Evolutionary conservation across 2,329 filamentous ascomycete species (phyloP).

Genomic region (Diaporthe helianthi): DNA sequence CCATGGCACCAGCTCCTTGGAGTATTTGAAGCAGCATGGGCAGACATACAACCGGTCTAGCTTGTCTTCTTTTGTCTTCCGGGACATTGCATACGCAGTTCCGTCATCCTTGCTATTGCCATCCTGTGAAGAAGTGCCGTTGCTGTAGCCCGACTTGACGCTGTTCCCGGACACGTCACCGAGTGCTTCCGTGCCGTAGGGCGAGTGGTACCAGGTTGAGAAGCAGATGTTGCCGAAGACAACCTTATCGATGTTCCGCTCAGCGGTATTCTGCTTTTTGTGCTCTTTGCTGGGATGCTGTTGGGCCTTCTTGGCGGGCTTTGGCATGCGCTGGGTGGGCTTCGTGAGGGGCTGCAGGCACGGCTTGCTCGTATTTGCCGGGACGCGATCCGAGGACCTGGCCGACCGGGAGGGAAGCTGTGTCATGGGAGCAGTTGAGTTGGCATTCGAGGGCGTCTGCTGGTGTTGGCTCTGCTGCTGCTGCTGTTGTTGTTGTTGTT

Average conservation of each 20-base stretch:
- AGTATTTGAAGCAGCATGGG: constrained; percentile 93
- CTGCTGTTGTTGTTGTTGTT: neutral
- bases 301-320: constrained; percentile 24
- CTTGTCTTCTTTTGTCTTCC: constrained; percentile 43
- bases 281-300: constrained; percentile 37
- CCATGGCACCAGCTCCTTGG: constrained; percentile 66
- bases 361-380: constrained; percentile 33
- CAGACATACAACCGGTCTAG: constrained; percentile 84
- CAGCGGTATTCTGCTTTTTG: constrained; percentile 50
- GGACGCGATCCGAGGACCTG: constrained; percentile 29
- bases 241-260: constrained; percentile 86
- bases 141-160: constrained; percentile 42
- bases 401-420: constrained; percentile 28
- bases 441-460: neutral
- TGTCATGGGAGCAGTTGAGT: constrained; percentile 26
- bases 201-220: constrained; percentile 91
- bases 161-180: constrained; percentile 52
- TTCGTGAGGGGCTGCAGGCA: constrained; percentile 19
- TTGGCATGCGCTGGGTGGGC: constrained; percentile 14
- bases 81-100: constrained; percentile 2
- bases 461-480: constrained; percentile 4
- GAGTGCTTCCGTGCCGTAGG: constrained; percentile 78
- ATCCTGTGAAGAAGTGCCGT: constrained; percentile 40
- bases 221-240: constrained; percentile 85
- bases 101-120: constrained; percentile 42